Evolutionary conservation across 805 yeast species (phyloP), one percentile per base, ranked within the genome.

Genomic region (Lipomyces mesembrius): DNA sequence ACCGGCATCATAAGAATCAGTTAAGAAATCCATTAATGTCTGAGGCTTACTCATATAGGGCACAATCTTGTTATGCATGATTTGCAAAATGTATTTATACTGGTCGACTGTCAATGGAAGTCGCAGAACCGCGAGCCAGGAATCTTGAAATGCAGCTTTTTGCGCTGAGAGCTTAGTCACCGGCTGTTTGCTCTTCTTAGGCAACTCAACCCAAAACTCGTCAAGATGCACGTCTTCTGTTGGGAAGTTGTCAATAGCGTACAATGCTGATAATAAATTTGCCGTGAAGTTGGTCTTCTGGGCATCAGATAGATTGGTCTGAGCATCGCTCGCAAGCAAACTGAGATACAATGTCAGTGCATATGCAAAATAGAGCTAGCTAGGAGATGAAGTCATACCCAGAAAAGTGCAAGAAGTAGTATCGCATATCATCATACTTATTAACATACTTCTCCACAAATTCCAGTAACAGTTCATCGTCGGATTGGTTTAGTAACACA

Each of bases 11-110:
- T 92, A 93, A 2, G 96, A 88, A 68, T 91, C 96, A 0, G 97
- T 92, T 67, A 94, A 81, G 76, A 94, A 95, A 79, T 94, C 99
- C 97, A 95, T 93, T 57, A 95, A 79, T 68, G 85, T 83, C 55
- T 91, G 89, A 6, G 98, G 97, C 71, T 87, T 88, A 57, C 85
- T 83, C 83, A 92, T 84, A 74, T 83, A 85, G 51, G 98, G 97
- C 49, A 94, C 88, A 54, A 95, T 83, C 68, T 96, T 81, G 75
- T 91, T 92, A 77, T 95, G 98, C 72, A 95, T 76, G 1, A 92
- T 83, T 3, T 86, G 79, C 64, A 94, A 80, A 4, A 88, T 82
- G 1, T 88, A 80, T 76, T 91, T 91, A 77, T 89, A 88, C 75
- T 91, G 96, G 1, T 75, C 77, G 2, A 75, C 66, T 0, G 83